Base-by-base conservation (phyloP, 2,329 filamentous ascomycete genomes). In the Fusarium kyushuense region DNA sequence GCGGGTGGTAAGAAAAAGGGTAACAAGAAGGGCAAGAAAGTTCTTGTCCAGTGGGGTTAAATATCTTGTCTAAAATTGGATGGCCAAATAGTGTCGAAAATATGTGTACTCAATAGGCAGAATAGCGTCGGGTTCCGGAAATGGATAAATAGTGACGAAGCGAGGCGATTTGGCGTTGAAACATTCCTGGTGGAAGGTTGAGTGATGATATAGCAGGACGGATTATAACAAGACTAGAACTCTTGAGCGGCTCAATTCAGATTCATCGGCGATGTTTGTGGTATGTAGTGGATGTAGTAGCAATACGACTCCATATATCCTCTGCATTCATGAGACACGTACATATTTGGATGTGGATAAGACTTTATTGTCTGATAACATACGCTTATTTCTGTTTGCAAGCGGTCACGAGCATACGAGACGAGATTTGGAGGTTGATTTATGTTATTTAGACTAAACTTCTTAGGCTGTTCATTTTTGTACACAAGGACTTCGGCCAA, bases 1-100 rank as follows among this genome's bases (percentile, higher is more conserved):
- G 75, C 73, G 4, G 75, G 69, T 2, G 72, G 76, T 5, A 84
- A 84, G 66, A 87, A 86, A 74, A 89, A 87, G 77, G 87, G 84
- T 64, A 81, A 81, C 6, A 86, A 86, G 61, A 86, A 89, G 77
- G 85, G 84, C 19, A 88, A 89, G 75, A 89, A 88, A 75, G 86
- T 90, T 10, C 76, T 89, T 48, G 85, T 87, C 41, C 84, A 86
- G 72, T 89, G 87, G 87, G 87, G 87, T 23, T 89, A 75, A 62
- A 38, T 16, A 35, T 12, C 5, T n/a, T n/a, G 51, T 41, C 35
- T 41, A 43, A 38, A 11, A 42, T 23, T 46, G 41, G 16, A 42
- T 23, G 56, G 36, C 27, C 42, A 10, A 30, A 21, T 46, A 29
- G 17, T 43, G 40, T 33, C 33, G 12, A 32, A 43, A 43, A 16